Percentiles rank a stretch among this genome's conserved stretches.
Evolutionary conservation across 2,329 filamentous ascomycete genomes (phyloP).

Genomic region (Raffaelea deltoideospora): DNA sequence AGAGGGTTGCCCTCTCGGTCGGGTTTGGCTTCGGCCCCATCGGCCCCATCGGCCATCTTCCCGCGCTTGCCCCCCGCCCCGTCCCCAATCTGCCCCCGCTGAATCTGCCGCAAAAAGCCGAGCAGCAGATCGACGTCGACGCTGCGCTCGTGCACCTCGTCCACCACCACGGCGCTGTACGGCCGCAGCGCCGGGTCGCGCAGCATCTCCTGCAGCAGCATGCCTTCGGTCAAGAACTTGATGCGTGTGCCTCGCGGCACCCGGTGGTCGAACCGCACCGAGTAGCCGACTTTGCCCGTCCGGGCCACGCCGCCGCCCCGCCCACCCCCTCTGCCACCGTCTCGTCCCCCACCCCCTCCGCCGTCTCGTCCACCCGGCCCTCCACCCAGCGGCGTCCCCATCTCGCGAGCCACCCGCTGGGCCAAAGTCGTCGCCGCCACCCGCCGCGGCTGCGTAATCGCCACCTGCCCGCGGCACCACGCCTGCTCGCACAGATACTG

Average conservation of each 20-base stretch:
- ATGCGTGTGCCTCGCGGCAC: constrained; percentile 69
- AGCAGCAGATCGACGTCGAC: constrained; percentile 85
- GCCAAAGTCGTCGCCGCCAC: constrained; percentile 89
- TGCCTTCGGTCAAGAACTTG: constrained; percentile 93
- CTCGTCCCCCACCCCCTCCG: too few species aligned
- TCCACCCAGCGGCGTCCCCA: constrained; percentile 36
- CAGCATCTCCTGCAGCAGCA: constrained; percentile 86
- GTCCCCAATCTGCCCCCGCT: too few species aligned
- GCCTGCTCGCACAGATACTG: constrained; percentile 69
- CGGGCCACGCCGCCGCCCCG: not conserved
- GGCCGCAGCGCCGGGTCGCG: constrained; percentile 66
- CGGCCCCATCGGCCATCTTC: too few species aligned
- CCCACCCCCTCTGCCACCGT: too few species aligned
- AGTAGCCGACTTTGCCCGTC: constrained; percentile 58
- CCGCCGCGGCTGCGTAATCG: constrained; percentile 84
- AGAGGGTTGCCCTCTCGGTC: constrained; percentile 56
- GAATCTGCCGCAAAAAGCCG: constrained; percentile 72
- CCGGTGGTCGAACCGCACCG: constrained; percentile 83
- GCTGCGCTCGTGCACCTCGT: constrained; percentile 93
- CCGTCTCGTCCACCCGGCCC: not conserved
- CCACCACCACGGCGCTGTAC: constrained; percentile 83
- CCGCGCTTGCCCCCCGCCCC: too few species aligned
- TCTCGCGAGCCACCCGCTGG: constrained; percentile 70
- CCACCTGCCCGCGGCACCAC: constrained; percentile 83
- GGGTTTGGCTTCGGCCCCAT: constrained; percentile 17